Base-by-base conservation (phyloP, 1,284 basidiomycete genomes). In the Kwoniella shivajii region DNA sequence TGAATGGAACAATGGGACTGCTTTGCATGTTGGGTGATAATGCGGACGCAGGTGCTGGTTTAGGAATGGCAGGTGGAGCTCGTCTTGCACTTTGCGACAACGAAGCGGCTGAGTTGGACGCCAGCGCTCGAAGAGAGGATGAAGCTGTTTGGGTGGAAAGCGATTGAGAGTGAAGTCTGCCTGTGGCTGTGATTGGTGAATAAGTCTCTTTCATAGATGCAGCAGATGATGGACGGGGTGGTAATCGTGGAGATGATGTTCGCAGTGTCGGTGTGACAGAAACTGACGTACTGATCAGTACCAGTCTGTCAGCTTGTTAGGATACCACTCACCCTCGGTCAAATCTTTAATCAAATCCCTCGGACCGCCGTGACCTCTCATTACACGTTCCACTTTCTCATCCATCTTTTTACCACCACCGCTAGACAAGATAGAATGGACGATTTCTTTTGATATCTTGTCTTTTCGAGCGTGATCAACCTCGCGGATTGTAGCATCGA, bases 391-490 rank as follows among this genome's bases (percentile, higher is more conserved):
- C 0, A 63, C 60, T 39, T 60, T 63, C 14, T 41, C 58, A 49
- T 59, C 60, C 6, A 63, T 16, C 29, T 36, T 44, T n/a, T 27
- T 34, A 2, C 48, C 43, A 16, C 37, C 47, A 14, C 47, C 53
- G 10, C 50, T 46, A 10, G 38, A 9, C 18, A 62, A 37, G 6
- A 72, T 52, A 11, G 50, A 38, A 29, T 59, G 53, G 30, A 68
- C 42, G 18, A 81, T 64, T 65, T 92, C 75, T 49, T 85, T 85
- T 16, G 87, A 85, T 14, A 97, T 79, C 2, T 83, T 81, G 0
- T 85, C 83, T 52, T 86, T 86, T 75, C 90, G 93, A 6, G 79
- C 81, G 22, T 85, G 78, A 72, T 99, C 92, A 36, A 98, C 82
- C 26, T 88, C 83, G 44, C 88, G 84, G 27, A 95, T 85, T 49